Evolutionary conservation across 371 early-diverging fungal species (phyloP), one percentile per base, ranked within the genome.

Genomic region (Synchytrium microbalum): DNA sequence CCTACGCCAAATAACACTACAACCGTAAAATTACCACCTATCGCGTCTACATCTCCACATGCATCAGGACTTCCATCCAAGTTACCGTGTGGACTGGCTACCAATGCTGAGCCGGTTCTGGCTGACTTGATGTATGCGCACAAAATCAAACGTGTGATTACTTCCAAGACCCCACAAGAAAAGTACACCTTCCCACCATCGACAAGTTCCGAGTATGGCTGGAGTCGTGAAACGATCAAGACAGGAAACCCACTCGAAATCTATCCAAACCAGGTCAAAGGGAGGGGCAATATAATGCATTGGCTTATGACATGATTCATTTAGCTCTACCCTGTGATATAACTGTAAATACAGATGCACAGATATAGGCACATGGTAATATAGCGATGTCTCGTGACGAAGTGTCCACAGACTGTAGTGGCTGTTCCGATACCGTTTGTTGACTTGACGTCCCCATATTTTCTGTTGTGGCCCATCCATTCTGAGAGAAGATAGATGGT

Each of bases 111-210:
- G 53, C 58, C 73, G 29, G 64, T 76, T 33, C 54, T 76, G 1
- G 26, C 52, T 14, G 75, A 79, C 63, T 72, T 71, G 67, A 64
- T 79, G 24, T 60, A 53, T 57, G 67, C 72, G 13, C 72, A 73
- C 69, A 59, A 67, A 54, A 64, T 75, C 26, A 69, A 74, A 13
- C 65, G 69, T 3, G 67, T 79, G 46, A 69, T 75, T 31, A 63
- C 69, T 2, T 63, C 65, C 33, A 67, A 72, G 8, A 60, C 61
- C n/a, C 79, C 79, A 0, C 32, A 56, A 29, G 69, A 76, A 32
- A 79, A 79, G 61, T 79, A 79, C 67, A 67, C 69, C 5, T 64
- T 64, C 28, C 79, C 79, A 3, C 66, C 72, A 32, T 75, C 76
- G 3, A 79, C 79, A 1, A 65, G 70, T 52, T 51, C 61, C 1